These are phyloP conservation scores for Trichoderma lentiforme DNA, from an alignment of 2,329 filamentous ascomycete species.

Conservation along the genomic window DNA sequence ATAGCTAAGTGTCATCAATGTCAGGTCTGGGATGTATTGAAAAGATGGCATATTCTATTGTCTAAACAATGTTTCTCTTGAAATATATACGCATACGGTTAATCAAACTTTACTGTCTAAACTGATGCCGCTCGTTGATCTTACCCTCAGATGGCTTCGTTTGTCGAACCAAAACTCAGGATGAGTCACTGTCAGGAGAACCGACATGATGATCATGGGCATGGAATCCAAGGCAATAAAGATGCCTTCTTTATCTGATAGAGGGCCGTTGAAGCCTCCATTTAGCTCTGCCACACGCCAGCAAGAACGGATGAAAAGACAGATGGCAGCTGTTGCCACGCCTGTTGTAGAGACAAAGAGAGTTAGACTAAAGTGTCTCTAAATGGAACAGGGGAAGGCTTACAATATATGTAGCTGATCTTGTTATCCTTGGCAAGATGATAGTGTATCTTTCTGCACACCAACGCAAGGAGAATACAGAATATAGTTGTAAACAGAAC, in stretches of 20 bases:
- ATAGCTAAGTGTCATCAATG: neutral
- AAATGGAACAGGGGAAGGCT: neutral
- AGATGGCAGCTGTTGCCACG: neutral
- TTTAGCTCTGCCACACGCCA: slow-evolving; percentile 4
- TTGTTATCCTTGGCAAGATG: neutral
- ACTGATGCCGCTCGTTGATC: neutral
- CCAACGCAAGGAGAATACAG: neutral
- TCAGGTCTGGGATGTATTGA: neutral
- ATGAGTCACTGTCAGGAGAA: neutral
- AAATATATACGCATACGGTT: neutral
- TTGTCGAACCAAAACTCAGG: slow-evolving; percentile 10
- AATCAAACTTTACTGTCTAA: neutral
- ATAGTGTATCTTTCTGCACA: neutral
- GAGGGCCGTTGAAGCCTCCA: neutral
- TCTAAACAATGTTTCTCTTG: neutral
- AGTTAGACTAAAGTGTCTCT: neutral
- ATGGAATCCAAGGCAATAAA: slow-evolving; percentile 3
- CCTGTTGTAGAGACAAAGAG: neutral
- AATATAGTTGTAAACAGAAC: neutral
- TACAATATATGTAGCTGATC: neutral
- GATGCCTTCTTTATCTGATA: neutral
- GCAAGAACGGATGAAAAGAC: slow-evolving; percentile 1
- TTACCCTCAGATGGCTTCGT: neutral
- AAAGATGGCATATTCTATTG: neutral
- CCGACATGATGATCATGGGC: slow-evolving; percentile 4